phyloP scores from a whole-genome alignment of 352 stramenopile genomes.

The Globisporangium irregulare region DNA sequence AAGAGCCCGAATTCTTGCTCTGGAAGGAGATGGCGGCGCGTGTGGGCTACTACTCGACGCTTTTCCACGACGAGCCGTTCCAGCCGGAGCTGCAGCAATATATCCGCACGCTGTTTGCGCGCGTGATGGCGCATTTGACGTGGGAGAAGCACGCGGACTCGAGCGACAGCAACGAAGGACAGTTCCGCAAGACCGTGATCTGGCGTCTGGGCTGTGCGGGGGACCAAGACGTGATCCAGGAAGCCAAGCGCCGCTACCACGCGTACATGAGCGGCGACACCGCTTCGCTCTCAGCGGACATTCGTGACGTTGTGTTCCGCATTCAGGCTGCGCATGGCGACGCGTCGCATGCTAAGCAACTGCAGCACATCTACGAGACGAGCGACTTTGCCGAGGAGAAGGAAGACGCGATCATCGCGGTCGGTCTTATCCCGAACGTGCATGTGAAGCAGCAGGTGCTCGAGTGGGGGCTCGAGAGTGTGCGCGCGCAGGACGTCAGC shows the following conservation, averaged over 20 bases:
- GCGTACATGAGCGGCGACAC: conserved; percentile 44
- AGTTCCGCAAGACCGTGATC: conserved; percentile 68
- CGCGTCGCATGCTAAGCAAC: conserved; percentile 39
- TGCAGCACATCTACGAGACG: conserved; percentile 61
- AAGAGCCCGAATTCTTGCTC: conserved; percentile 55
- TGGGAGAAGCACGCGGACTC: conserved; percentile 36
- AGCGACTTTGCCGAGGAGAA: conserved; percentile 71
- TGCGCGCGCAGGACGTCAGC: conserved; percentile 67
- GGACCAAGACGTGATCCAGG: conserved; percentile 46
- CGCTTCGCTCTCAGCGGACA: conserved; percentile 45
- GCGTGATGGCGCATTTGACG: conserved; percentile 52
- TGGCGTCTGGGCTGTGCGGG: conserved; percentile 44
- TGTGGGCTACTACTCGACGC: conserved; percentile 42
- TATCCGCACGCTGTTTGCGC: conserved; percentile 46
- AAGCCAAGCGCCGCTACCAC: conserved; percentile 55
- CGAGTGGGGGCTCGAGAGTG: conserved; percentile 67
- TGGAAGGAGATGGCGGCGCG: conserved; percentile 71
- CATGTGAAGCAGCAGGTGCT: conserved; percentile 56
- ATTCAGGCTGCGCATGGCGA: conserved; percentile 46
- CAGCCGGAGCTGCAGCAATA: conserved; percentile 54
- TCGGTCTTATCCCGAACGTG: conserved; percentile 46
- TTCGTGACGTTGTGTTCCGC: conserved; percentile 53
- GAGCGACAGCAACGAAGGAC: conserved; percentile 37
- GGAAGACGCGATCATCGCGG: conserved; percentile 48
- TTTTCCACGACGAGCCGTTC: conserved; percentile 56